A percentile compares a stretch with the other conserved stretches of the same genome.
Evolutionary conservation across 108 stramenopile species (phyloP).

Genomic region (Nitzschia putrida): DNA sequence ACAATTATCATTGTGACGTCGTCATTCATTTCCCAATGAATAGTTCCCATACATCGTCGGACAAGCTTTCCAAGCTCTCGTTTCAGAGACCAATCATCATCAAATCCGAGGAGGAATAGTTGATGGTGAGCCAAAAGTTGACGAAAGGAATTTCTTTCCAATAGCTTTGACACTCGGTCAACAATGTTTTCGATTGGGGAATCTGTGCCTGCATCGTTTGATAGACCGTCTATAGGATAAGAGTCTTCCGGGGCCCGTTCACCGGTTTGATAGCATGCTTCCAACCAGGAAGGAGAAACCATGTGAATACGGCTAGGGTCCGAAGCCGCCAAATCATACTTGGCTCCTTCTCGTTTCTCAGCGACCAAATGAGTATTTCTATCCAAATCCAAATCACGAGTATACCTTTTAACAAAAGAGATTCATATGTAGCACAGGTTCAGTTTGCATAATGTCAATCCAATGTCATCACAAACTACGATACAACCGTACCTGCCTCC

Average conservation of each 20-base stretch:
- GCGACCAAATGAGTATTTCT: constrained; percentile 57
- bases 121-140: constrained; percentile 22
- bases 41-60: constrained; percentile 62
- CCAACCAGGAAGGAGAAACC: constrained; percentile 47
- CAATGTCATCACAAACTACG: background rate
- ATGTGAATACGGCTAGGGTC: constrained; percentile 30
- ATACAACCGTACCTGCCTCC: constrained; percentile 46
- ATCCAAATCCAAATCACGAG: constrained; percentile 41
- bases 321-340: constrained; percentile 42
- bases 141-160: background rate
- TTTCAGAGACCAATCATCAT: constrained; percentile 20
- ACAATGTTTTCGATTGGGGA: background rate
- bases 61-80: constrained; percentile 47
- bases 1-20: constrained; percentile 61
- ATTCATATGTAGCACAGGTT: background rate
- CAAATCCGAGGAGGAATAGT: constrained; percentile 39
- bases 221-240: constrained; percentile 1
- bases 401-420: constrained; percentile 26
- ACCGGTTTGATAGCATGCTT: constrained; percentile 16
- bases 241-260: constrained; percentile 25
- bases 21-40: constrained; percentile 70
- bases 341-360: constrained; percentile 39
- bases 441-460: background rate
- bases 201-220: background rate
- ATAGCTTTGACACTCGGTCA: background rate